phyloP scores from a whole-genome alignment of 192 early-diverging fungal species.

The Backusella parvicylindrica region DNA sequence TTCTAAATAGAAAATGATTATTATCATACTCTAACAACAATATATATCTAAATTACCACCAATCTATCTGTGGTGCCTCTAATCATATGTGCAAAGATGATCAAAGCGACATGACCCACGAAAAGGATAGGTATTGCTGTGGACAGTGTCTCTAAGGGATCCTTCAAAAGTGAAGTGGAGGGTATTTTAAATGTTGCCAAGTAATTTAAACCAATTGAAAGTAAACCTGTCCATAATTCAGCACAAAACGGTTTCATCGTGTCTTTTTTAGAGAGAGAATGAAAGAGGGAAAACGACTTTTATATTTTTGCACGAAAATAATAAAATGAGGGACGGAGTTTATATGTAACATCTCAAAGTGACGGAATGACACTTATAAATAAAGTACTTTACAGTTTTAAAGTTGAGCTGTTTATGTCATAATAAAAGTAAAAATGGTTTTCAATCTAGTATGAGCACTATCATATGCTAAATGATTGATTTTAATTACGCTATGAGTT shows the following conservation, averaged over 20 bases:
- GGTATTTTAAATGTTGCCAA: conserved; percentile 14
- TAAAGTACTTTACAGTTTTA: no score
- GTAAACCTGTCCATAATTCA: neutral
- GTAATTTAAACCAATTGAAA: conserved; percentile 12
- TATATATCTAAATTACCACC: neutral
- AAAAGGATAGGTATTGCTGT: conserved; percentile 16
- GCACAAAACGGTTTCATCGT: neutral
- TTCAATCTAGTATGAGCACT: no score
- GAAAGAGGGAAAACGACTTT: no score
- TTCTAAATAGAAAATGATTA: neutral
- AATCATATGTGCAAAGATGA: conserved; percentile 5
- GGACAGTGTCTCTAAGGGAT: conserved; percentile 16
- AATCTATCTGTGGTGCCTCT: conserved; percentile 1
- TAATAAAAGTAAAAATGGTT: no score
- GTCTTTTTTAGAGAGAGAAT: neutral
- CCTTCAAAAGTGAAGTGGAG: conserved; percentile 16
- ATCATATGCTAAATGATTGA: no score
- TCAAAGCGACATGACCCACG: neutral
- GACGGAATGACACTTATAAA: no score
- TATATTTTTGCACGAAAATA: no score
- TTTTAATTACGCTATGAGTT: no score
- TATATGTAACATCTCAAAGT: no score
- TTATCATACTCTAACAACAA: neutral
- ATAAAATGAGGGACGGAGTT: no score
- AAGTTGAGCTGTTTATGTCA: no score